Conservation (phyloP, 2,329 filamentous ascomycete species). For the Leptographium flavum region DNA sequence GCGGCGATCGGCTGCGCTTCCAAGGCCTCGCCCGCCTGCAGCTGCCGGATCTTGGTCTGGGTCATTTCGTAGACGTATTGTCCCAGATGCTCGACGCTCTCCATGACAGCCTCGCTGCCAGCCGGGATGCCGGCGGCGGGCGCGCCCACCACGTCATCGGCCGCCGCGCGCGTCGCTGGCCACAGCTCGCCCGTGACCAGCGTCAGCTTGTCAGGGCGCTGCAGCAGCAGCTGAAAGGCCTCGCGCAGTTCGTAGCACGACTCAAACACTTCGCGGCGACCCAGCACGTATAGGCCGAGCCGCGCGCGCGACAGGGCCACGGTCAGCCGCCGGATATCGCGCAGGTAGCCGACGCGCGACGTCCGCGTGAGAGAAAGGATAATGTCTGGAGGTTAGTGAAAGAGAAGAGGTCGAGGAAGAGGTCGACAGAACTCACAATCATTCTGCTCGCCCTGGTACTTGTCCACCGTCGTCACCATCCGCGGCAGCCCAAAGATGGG, state of each 20-base stretch:
- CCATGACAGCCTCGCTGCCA: slow-evolving; percentile 57
- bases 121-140: slow-evolving; percentile 41
- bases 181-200: slow-evolving; percentile 80
- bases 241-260: slow-evolving; percentile 74
- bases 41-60: slow-evolving; percentile 39
- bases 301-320: slow-evolving; percentile 88
- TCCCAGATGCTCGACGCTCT: slow-evolving; percentile 82
- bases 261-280: slow-evolving; percentile 78
- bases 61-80: slow-evolving; percentile 98
- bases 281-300: slow-evolving; percentile 82
- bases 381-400: slow-evolving; percentile 44
- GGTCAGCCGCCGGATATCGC: slow-evolving; percentile 84
- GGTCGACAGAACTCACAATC: slow-evolving; percentile 55
- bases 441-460: slow-evolving; percentile 98
- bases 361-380: slow-evolving; percentile 89
- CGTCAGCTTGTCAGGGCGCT: slow-evolving; percentile 66
- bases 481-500: slow-evolving; percentile 78
- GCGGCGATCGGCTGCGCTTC: neutral
- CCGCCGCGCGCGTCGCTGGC: slow-evolving; percentile 44
- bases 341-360: slow-evolving; percentile 76
- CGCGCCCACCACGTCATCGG: slow-evolving; percentile 30
- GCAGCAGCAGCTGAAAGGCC: slow-evolving; percentile 66
- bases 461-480: slow-evolving; percentile 89
- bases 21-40: slow-evolving; percentile 22
- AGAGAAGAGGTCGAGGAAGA: neutral